phyloP scores from a whole-genome alignment of 495 filamentous ascomycete genomes.

The Oidiodendron maius region DNA sequence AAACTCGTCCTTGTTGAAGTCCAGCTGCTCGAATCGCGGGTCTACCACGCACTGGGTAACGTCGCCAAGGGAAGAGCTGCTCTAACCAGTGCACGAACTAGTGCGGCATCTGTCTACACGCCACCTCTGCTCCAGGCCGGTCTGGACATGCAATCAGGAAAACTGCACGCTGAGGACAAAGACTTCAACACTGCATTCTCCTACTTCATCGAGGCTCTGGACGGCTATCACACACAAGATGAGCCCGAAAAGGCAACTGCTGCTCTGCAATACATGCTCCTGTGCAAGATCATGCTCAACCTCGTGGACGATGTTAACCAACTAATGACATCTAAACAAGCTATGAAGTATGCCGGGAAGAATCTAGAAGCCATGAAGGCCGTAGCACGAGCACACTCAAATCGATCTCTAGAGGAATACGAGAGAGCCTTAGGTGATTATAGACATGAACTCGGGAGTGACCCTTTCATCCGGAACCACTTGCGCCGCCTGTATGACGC shows the following conservation, averaged over 20 bases:
- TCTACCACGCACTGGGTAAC: conserved; percentile 97
- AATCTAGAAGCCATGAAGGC: conserved; percentile 98
- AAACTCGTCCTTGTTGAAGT: conserved; percentile 99
- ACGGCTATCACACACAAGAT: conserved; percentile 93
- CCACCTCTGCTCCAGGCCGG: conserved; percentile 92
- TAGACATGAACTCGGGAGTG: conserved; percentile 84
- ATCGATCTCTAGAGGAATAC: conserved; percentile 93
- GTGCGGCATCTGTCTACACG: conserved; percentile 93
- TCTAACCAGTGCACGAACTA: conserved; percentile 88
- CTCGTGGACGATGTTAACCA: conserved; percentile 89
- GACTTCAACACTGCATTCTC: conserved; percentile 98
- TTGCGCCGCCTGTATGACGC: conserved; percentile 91
- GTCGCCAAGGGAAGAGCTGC: conserved; percentile 93
- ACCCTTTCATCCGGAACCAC: conserved; percentile 93
- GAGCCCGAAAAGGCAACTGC: conserved; percentile 78
- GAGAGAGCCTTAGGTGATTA: conserved; percentile 85
- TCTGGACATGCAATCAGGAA: conserved; percentile 97
- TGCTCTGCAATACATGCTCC: conserved; percentile 96
- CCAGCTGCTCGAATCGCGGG: conserved; percentile 90
- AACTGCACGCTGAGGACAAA: conserved; percentile 96
- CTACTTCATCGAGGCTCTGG: conserved; percentile 98
- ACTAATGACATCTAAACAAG: conserved; percentile 89
- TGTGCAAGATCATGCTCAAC: conserved; percentile 99
- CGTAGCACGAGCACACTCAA: conserved; percentile 88
- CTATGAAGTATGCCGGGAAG: conserved; percentile 88